phyloP scores from a whole-genome alignment of 2,329 filamentous ascomycete genomes.

The Exophiala mesophila region DNA sequence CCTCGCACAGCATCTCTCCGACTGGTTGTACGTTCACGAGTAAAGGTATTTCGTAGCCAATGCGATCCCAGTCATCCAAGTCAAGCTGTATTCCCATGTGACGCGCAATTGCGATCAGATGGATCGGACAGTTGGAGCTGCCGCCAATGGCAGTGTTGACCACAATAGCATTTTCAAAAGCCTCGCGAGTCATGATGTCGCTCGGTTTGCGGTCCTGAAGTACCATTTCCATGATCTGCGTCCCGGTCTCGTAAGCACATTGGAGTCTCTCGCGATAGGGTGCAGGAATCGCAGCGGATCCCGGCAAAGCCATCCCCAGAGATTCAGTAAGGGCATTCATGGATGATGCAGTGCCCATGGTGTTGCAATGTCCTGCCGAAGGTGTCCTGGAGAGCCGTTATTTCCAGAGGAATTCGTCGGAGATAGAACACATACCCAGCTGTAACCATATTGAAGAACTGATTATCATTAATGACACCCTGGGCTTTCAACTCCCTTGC shows the following conservation, averaged over 20 bases:
- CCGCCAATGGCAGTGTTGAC: conserved; percentile 53
- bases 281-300: conserved; percentile 48
- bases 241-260: conserved; percentile 46
- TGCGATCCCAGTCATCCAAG: conserved; percentile 51
- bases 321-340: conserved; percentile 52
- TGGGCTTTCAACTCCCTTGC: conserved; percentile 46
- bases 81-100: conserved; percentile 49
- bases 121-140: conserved; percentile 54
- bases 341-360: conserved; percentile 51
- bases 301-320: conserved; percentile 50
- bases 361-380: conserved; percentile 48
- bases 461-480: conserved; percentile 42
- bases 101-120: conserved; percentile 51
- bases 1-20: conserved; percentile 50
- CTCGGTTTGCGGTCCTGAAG: conserved; percentile 46
- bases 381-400: conserved; percentile 34
- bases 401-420: not conserved
- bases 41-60: conserved; percentile 48
- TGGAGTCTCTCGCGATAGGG: conserved; percentile 46
- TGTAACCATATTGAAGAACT: conserved; percentile 44
- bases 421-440: conserved; percentile 31
- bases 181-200: conserved; percentile 52
- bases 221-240: conserved; percentile 49
- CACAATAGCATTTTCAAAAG: conserved; percentile 54
- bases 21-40: conserved; percentile 55